These are phyloP conservation scores for Apophysomyces elegans DNA, from an alignment of 371 early-diverging fungal genomes.

Conservation along the genomic window DNA sequence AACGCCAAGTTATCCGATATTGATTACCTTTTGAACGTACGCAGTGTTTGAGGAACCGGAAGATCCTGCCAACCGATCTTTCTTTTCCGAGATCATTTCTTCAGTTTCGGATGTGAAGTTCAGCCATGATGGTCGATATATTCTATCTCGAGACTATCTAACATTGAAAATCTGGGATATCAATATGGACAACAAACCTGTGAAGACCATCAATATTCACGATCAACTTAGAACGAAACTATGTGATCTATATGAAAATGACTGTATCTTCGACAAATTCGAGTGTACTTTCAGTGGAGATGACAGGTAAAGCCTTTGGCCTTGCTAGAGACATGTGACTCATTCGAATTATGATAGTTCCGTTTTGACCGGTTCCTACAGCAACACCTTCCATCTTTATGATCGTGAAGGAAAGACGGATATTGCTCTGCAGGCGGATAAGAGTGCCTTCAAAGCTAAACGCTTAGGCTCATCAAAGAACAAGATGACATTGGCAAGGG, in stretches of 20 bases:
- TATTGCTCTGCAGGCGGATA: constrained; percentile 95
- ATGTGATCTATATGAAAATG: constrained; percentile 98
- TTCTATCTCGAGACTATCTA: constrained; percentile 95
- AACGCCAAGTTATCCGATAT: neutral
- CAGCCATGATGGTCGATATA: constrained; percentile 94
- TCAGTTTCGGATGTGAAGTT: constrained; percentile 97
- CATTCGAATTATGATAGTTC: constrained; percentile 36
- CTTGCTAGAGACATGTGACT: neutral
- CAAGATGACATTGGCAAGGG: constrained; percentile 44
- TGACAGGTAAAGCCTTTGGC: constrained; percentile 50
- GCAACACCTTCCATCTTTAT: constrained; percentile 95
- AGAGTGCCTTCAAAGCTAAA: constrained; percentile 95
- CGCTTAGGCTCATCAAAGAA: constrained; percentile 65
- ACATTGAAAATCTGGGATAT: constrained; percentile 98
- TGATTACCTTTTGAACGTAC: neutral
- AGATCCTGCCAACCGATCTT: constrained; percentile 91
- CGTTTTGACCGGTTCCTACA: constrained; percentile 96
- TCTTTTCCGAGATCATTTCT: constrained; percentile 98
- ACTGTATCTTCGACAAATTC: constrained; percentile 99
- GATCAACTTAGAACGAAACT: constrained; percentile 92
- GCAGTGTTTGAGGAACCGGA: constrained; percentile 94
- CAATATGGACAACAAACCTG: constrained; percentile 93
- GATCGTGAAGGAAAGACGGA: constrained; percentile 77
- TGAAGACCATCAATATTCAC: constrained; percentile 94
- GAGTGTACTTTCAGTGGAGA: constrained; percentile 97